Evolutionary conservation across 176 grass and related monocot genomes (phyloP).

Genomic region (Cenchrus purpureus): DNA sequence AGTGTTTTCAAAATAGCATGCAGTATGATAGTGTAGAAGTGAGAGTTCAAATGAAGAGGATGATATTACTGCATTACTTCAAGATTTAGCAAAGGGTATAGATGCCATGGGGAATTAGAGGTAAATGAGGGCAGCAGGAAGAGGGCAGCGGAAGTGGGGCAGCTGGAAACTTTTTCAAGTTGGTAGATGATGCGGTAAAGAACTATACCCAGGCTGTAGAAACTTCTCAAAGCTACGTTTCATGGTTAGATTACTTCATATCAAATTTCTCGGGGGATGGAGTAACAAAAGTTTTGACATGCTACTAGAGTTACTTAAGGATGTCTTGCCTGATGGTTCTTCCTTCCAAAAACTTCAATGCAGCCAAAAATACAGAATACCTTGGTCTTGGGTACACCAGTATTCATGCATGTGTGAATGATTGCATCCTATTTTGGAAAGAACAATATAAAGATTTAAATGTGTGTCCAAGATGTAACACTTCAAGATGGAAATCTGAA

Average conservation of each 20-base stretch:
- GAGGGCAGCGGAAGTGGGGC: no score
- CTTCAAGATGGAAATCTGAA: constrained; percentile 10
- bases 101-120: not conserved
- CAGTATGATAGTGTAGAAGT: not conserved
- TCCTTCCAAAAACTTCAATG: not conserved
- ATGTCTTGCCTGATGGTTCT: not conserved
- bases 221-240: not conserved
- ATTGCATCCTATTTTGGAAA: not conserved
- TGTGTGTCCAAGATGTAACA: not conserved
- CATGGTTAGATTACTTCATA: constrained; percentile 1
- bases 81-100: no score
- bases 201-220: not conserved
- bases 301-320: constrained; percentile 1
- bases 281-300: not conserved
- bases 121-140: not conserved
- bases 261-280: not conserved
- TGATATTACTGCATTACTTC: not conserved
- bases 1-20: not conserved
- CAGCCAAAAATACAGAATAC: not conserved
- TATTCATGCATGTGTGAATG: not conserved
- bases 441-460: not conserved
- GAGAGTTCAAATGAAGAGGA: not conserved
- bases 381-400: not conserved
- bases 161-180: not conserved
- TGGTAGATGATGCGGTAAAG: not conserved